Evolutionary conservation across 306 rosid species (phyloP).

Genomic region (Arachis hypogaea): DNA sequence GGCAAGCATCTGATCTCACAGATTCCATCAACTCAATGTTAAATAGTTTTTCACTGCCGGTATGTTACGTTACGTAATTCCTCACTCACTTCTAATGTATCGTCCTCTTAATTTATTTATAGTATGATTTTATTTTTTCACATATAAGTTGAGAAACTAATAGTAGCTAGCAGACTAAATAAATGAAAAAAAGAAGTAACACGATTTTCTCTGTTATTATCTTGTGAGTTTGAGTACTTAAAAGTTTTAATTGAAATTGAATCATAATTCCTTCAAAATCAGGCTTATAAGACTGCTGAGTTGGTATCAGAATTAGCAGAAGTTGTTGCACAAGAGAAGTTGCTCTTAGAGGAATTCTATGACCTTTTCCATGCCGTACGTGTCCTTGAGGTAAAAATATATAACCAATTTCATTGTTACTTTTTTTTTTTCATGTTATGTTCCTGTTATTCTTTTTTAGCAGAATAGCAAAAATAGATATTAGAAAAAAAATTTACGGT

Average conservation of each 20-base stretch:
- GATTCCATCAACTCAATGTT: constrained; percentile 48
- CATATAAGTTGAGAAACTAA: no score
- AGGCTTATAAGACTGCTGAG: constrained; percentile 54
- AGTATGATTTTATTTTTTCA: no score
- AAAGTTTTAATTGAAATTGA: neutral
- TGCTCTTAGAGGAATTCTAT: constrained; percentile 60
- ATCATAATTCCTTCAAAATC: constrained; percentile 17
- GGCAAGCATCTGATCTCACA: constrained; percentile 54
- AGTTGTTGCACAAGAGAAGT: constrained; percentile 63
- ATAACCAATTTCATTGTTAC: neutral
- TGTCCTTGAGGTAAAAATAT: constrained; percentile 56
- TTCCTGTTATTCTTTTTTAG: neutral
- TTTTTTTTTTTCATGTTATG: neutral
- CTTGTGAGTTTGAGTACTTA: neutral
- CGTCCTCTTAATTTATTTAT: no score
- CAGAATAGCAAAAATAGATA: no score
- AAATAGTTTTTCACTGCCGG: constrained; percentile 46
- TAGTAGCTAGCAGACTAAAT: no score
- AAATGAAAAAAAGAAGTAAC: no score
- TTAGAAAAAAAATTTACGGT: no score
- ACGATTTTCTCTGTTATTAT: neutral
- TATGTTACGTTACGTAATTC: constrained; percentile 25
- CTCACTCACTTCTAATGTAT: no score
- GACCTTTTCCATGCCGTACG: constrained; percentile 50
- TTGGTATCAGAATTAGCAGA: constrained; percentile 62